A percentile compares a stretch with the other conserved stretches of the same genome.
These are phyloP conservation scores for Cornus kousa DNA, from an alignment of 148 eudicot genomes.

Conservation along the genomic window DNA sequence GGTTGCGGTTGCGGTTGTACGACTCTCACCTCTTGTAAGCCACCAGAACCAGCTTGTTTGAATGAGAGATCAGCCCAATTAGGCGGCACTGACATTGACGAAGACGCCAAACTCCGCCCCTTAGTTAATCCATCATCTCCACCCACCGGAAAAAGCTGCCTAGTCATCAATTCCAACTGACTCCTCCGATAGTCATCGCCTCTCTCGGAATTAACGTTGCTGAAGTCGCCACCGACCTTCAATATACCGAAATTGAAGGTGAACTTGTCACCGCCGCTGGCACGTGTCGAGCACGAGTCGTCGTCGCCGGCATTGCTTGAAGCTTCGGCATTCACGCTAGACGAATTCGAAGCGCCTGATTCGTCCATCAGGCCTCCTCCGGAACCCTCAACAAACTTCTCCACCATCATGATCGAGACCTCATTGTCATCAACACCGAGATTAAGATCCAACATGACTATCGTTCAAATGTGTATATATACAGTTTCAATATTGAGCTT, in stretches of 20 bases:
- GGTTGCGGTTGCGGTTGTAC: slow-evolving; percentile 17
- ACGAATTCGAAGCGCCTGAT: slow-evolving; percentile 41
- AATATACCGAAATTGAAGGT: slow-evolving; percentile 38
- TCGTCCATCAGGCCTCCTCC: slow-evolving; percentile 22
- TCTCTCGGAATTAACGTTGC: neutral
- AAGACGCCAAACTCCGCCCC: neutral
- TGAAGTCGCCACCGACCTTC: slow-evolving; percentile 19
- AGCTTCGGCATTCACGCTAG: slow-evolving; percentile 36
- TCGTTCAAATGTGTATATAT: neutral
- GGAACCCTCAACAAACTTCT: neutral
- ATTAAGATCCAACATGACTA: slow-evolving; percentile 21
- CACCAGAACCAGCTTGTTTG: slow-evolving; percentile 14
- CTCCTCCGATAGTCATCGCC: neutral
- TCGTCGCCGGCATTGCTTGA: slow-evolving; percentile 39
- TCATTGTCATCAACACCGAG: slow-evolving; percentile 6
- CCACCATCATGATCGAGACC: neutral
- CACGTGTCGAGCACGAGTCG: slow-evolving; percentile 35
- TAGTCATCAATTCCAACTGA: slow-evolving; percentile 33
- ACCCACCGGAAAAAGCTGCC: slow-evolving; percentile 46
- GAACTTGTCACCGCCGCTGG: slow-evolving; percentile 13
- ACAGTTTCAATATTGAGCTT: neutral
- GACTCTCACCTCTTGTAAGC: slow-evolving; percentile 19
- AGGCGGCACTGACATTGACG: neutral
- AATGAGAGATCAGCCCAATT: slow-evolving; percentile 29
- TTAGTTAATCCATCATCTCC: slow-evolving; percentile 7